A percentile compares a stretch with the other conserved stretches of the same genome.
These are phyloP conservation scores for Ophiostoma montium DNA, from an alignment of 2,329 filamentous ascomycete genomes.

Conservation along the genomic window DNA sequence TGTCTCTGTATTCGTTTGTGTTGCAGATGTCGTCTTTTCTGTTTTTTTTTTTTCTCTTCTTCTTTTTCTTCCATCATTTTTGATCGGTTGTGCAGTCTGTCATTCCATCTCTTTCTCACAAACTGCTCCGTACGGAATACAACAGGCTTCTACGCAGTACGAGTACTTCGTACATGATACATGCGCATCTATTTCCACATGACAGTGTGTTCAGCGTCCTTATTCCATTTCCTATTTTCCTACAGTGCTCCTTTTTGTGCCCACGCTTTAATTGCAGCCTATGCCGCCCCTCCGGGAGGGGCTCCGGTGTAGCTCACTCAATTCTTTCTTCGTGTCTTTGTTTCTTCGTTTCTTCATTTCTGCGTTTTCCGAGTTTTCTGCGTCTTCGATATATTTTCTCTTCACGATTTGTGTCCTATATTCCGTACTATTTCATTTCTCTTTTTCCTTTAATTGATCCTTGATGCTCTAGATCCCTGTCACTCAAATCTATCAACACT, in stretches of 20 bases:
- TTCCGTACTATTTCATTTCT: not conserved
- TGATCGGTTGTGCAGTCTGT: no score
- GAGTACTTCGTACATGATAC: no score
- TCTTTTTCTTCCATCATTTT: no score
- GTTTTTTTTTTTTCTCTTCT: no score
- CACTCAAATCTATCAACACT: no score
- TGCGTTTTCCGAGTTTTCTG: not conserved
- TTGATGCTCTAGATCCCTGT: no score
- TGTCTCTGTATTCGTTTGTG: not conserved
- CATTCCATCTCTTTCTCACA: no score
- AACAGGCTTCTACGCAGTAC: no score
- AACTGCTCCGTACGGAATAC: no score
- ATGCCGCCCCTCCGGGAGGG: slow-evolving; percentile 2
- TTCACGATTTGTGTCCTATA: not conserved
- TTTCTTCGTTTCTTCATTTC: not conserved
- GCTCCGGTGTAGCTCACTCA: not conserved
- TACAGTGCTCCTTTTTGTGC: not conserved
- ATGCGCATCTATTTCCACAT: not conserved
- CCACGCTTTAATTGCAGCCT: not conserved
- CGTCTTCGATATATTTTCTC: not conserved
- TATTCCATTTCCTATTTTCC: not conserved
- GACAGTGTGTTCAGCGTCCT: not conserved
- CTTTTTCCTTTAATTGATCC: not conserved
- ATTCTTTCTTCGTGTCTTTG: not conserved
- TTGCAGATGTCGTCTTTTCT: no score